Evolutionary conservation across 306 rosid genomes (phyloP), one percentile per base, ranked within the genome.

Genomic region (Pyrus bretschneideri): DNA sequence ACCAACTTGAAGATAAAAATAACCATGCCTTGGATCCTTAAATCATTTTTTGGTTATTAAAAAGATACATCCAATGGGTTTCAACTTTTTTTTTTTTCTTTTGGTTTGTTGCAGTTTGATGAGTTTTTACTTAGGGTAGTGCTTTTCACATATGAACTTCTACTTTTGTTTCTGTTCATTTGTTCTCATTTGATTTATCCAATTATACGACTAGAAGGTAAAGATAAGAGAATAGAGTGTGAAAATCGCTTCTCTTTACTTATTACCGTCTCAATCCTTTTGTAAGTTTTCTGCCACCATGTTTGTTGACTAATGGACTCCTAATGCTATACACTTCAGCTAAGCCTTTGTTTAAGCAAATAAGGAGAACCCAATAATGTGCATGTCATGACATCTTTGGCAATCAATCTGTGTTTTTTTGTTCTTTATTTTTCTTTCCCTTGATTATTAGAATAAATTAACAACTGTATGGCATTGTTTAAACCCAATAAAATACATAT

Each of bases 251-350:
- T 51, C 55, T 25, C 13, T 25, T 25, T 25, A 25, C 19, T 21
- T 0, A 73, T 69, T 54, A 69, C 82, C 29, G 66, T 35, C 70
- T 71, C 67, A 77, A 63, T 73, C 74, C 30, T 77, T 69, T 64
- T 64, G 42, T 17, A 63, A 22, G 33, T 51, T 9, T 78, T 42
- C 57, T 65, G 73, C 74, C 80, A 65, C 66, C 52, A 61, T 71
- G 72, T 71, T 75, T 70, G 61, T 71, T 69, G 76, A 80, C 76
- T 65, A 70, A 70, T 52, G 72, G 73, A 63, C 74, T 54, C 78
- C 58, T 54, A 65, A 76, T 76, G 84, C 78, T 33, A 46, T 79
- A 80, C 86, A 79, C 77, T 70, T 78, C 78, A 79, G 71, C 75
- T 25, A 70, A 74, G 33, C 58, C 35, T 29, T 83, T 69, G 61